Evolutionary conservation across 2,329 filamentous ascomycete species (phyloP), one percentile per base, ranked within the genome.

Genomic region (Sphaerulina vaccinii): DNA sequence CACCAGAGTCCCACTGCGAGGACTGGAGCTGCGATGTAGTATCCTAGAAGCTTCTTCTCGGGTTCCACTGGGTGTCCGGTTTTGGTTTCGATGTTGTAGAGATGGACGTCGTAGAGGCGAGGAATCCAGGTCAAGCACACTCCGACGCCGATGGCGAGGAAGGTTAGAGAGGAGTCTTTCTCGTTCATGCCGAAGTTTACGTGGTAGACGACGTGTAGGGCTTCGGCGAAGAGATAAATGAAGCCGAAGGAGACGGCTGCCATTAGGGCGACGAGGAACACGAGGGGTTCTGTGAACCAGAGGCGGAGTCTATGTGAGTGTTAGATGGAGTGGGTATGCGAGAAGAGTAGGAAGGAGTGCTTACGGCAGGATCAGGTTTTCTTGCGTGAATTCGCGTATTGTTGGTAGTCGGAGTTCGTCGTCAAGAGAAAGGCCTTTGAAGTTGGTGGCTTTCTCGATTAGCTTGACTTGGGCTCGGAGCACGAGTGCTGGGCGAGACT

Each of bases 71-170:
- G 50, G 1, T 55, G 54, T 13, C 61, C 57, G 5, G 62, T 51
- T 10, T 49, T 55, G 21, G 61, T 55, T 23, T 62, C 60, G 7
- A 56, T 54, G 13, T 65, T 60, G 18, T 70, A 60, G 5, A 73
- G 59, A 8, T 65, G 63, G 21, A 65, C 56, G 49, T 79, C 76
- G 40, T 72, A 67, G 5, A 77, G 48, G 0, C 76, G 70, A 0
- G 73, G 71, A 1, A 77, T 56, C 13, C 75, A 67, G 16, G 72
- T 75, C 23, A 74, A 59, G 7, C 70, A 33, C 1, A 73, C 66
- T 3, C 76, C 76, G 0, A 88, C 71, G 83, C 88, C 66, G 84
- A 90, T 61, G 78, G 72, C 57, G 64, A 76, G 76, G 69, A 86
- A 78, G 71, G 68, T 38, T 65, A 74, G 61, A 56, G 70, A 53